phyloP scores from a whole-genome alignment of 768 basidiomycete species.

The Atractiella rhizophila region DNA sequence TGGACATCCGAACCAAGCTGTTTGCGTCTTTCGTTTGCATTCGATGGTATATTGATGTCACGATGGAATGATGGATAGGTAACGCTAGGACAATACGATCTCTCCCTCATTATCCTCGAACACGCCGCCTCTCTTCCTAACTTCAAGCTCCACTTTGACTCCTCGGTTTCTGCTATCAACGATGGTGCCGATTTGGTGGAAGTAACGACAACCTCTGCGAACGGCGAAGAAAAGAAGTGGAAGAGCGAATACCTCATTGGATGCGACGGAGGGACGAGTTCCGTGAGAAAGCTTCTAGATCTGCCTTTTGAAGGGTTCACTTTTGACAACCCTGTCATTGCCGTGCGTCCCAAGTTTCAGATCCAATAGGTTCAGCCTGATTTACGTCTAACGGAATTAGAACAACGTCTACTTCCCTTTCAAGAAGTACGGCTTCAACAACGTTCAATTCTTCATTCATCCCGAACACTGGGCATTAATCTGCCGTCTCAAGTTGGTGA shows the following conservation, averaged over 20 bases:
- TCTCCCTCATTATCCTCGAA: neutral
- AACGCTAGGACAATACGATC: neutral
- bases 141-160: neutral
- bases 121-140: neutral
- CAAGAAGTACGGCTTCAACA: neutral
- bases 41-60: neutral
- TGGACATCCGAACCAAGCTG: neutral
- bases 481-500: neutral
- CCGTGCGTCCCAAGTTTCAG: no score
- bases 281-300: neutral
- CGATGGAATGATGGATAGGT: neutral
- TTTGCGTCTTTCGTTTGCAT: neutral
- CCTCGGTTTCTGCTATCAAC: neutral
- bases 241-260: neutral
- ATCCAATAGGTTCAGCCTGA: no score
- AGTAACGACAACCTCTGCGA: neutral
- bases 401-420: neutral
- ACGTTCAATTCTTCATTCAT: neutral
- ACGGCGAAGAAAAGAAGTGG: neutral
- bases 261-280: neutral
- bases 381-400: no score
- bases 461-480: neutral
- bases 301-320: neutral
- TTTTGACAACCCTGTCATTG: neutral
- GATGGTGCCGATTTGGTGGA: neutral